Evolutionary conservation across 1,284 basidiomycete genomes (phyloP), one percentile per base, ranked within the genome.

Genomic region (Cryptococcus hybrid): DNA sequence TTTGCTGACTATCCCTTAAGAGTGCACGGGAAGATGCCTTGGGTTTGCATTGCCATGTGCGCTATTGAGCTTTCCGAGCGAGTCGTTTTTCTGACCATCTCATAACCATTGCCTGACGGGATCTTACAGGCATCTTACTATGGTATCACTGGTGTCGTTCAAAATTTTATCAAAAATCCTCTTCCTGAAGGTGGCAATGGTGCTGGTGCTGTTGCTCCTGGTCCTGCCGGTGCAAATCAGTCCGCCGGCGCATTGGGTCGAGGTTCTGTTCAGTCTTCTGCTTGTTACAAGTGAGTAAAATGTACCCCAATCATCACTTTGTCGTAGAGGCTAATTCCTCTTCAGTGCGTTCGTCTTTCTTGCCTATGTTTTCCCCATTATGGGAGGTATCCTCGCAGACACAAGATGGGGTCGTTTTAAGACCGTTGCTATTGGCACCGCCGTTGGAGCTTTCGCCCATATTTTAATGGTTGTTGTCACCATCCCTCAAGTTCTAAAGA

Each of bases 361-460:
- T 18, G 64, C 65, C 15, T 71, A 71, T 54, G 57, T 68, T 47
- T 59, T 74, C 51, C 69, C 70, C 7, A 72, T 74, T 52, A 51
- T 65, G 7, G 72, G 74, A 44, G 73, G 68, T 53, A 88, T 86
- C 68, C 78, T 90, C 48, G 86, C 88, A 15, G 88, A 89, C 68
- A 84, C 86, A 7, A 81, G 84, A 53, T 85, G 83, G 81, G 88
- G 88, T 44, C 84, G 88, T n/a, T 89, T 83, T 82, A 88, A 87
- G 74, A 88, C 88, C 1, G 82, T 88, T 62, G 83, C 82, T 63
- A 74, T 83, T 58, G 77, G 77, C 39, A 69, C 63, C 4, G 59
- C 57, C 35, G 55, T 77, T 47, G 76, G 76, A 45, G 63, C 58
- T 35, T 36, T 76, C 47, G 67, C 75, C 15, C 74, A 78, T 63